Conservation (phyloP, 768 basidiomycete species). For the Grammothele lineata region DNA sequence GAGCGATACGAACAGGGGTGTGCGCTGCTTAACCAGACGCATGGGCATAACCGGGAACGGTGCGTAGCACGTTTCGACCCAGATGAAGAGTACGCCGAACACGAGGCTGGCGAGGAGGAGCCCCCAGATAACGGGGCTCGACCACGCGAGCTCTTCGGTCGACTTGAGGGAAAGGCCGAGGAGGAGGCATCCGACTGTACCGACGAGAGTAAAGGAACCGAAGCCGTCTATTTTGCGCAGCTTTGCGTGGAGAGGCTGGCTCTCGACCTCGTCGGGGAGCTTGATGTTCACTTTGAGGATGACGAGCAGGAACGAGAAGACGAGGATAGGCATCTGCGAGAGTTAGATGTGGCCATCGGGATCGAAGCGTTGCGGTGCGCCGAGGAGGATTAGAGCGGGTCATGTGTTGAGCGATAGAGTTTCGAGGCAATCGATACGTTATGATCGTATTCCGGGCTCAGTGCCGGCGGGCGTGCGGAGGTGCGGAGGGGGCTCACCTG, state of each 20-base stretch:
- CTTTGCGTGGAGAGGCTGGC: slow-evolving; percentile 56
- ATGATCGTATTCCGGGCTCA: slow-evolving; percentile 11
- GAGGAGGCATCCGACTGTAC: slow-evolving; percentile 63
- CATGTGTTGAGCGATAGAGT: slow-evolving; percentile 8
- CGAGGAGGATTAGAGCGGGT: slow-evolving; percentile 10
- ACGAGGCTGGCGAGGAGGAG: slow-evolving; percentile 56
- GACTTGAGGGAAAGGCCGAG: slow-evolving; percentile 75
- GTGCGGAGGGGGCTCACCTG: slow-evolving; percentile 49
- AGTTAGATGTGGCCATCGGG: neutral
- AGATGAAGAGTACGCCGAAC: slow-evolving; percentile 57
- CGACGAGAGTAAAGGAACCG: slow-evolving; percentile 78
- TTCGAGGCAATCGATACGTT: slow-evolving; percentile 6
- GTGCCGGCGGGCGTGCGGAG: slow-evolving; percentile 4
- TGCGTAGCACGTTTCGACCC: slow-evolving; percentile 76
- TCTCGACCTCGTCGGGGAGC: slow-evolving; percentile 62
- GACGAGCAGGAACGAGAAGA: slow-evolving; percentile 68
- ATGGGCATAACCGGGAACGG: slow-evolving; percentile 90
- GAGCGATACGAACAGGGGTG: slow-evolving; percentile 76
- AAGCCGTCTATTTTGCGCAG: slow-evolving; percentile 79
- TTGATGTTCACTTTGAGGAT: slow-evolving; percentile 73
- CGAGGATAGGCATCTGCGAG: slow-evolving; percentile 75
- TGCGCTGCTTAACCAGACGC: slow-evolving; percentile 68
- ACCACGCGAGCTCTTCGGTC: slow-evolving; percentile 75
- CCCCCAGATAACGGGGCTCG: slow-evolving; percentile 64
- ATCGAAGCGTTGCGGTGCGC: neutral